phyloP scores from a whole-genome alignment of 164 flowering plant genomes.

The Magnolia changhungtana region DNA sequence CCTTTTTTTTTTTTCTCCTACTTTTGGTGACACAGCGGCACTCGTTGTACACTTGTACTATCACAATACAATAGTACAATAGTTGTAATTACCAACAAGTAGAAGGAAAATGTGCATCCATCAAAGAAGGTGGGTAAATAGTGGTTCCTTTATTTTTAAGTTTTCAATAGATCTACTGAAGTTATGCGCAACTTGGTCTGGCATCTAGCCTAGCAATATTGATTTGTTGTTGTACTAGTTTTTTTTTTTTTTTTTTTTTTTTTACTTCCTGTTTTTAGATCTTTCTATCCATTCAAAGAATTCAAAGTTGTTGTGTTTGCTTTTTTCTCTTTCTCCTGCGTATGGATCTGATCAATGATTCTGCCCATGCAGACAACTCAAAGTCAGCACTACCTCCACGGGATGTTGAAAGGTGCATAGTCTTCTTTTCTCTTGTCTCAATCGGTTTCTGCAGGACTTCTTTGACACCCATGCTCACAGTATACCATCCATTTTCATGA shows the following conservation, averaged over 20 bases:
- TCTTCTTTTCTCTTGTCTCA: not conserved
- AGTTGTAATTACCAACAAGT: not conserved
- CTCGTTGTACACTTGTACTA: not conserved
- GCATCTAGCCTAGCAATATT: not conserved
- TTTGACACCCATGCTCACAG: not conserved
- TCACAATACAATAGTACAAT: not conserved
- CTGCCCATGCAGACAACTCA: constrained; percentile 52
- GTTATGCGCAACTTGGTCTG: not conserved
- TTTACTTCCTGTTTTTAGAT: no score
- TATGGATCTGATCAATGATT: constrained; percentile 4
- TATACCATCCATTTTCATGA: not conserved
- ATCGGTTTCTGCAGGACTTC: not conserved
- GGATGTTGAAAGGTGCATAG: constrained; percentile 73
- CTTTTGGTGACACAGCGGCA: no score
- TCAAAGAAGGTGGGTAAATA: not conserved
- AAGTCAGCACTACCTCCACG: constrained; percentile 61
- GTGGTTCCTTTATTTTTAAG: not conserved
- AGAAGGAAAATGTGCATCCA: not conserved
- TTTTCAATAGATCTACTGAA: not conserved
- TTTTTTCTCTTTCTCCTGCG: not conserved
- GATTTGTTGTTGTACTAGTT: no score
- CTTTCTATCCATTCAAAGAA: not conserved
- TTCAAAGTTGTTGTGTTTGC: not conserved
- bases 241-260: no score
- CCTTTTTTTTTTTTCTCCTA: no score